Base-by-base conservation (phyloP, 306 rosid species). In the Oemleria cerasiformis region DNA sequence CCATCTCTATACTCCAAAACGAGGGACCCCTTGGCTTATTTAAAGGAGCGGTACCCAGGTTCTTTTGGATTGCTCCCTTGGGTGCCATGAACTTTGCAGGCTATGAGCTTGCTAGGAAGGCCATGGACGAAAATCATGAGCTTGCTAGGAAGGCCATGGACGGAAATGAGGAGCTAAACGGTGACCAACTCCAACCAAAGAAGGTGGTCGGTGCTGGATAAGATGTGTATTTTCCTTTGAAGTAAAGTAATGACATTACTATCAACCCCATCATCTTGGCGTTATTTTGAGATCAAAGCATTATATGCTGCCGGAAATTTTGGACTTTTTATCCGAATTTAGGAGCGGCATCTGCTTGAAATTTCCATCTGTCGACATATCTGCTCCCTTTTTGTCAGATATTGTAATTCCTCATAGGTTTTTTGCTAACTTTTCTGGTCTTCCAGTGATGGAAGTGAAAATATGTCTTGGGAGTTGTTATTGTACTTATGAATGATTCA, bases 61-160 rank as follows among this genome's bases (percentile, higher is more conserved):
- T 95, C 82, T 95, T 95, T 73, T 95, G 99, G 99, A 91, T 95
- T 69, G 99, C 99, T 54, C 97, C 99, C 23, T 68, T 95, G 21
- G 99, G 99, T 21, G 99, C 99, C 81, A 91, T 95, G 97, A 95
- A 95, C 83, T 95, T 95, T 78, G 99, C 99, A 38, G 99, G 99
- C 40, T 91, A 91, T 63, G 99, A 95, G 78, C 91, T 95, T 49
- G 92, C 96, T 47, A 89, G 85, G 84, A 91, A 95, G 88, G 96
- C 97, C 74, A 95, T 95, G 97, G 90, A 86, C 75, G 87, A 88
- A 80, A 88, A 30, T 30, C 36, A 91, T 60, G 99, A 95, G 78
- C 91, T 95, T 49, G 92, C 96, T 47, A 89, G 85, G 84, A 91
- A 95, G 88, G 96, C 97, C 74, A 95, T 95, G 97, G 90, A 86